Conservation (phyloP, 2,329 filamentous ascomycete genomes). For the Diplodia sapinea region DNA sequence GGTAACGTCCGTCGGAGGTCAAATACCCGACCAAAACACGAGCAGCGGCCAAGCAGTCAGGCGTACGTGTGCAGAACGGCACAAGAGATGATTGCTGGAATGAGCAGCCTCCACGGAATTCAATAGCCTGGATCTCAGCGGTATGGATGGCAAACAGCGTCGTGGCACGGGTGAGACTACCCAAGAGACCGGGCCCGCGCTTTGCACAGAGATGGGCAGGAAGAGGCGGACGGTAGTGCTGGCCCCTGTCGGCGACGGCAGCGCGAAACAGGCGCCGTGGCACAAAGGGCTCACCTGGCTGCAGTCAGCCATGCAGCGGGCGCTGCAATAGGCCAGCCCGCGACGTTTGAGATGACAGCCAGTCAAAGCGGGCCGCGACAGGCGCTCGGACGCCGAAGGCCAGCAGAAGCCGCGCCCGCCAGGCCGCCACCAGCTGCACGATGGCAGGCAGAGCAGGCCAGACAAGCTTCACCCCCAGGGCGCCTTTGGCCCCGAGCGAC, state of each 20-base stretch:
- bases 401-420: neutral
- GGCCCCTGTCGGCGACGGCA: neutral
- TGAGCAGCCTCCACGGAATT: conserved; percentile 12
- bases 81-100: conserved; percentile 2
- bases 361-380: conserved; percentile 2
- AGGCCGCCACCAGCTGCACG: neutral
- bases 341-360: conserved; percentile 5
- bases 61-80: neutral
- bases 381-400: conserved; percentile 5
- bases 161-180: neutral
- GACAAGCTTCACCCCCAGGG: conserved; percentile 14
- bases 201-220: neutral
- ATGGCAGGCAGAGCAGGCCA: neutral
- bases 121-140: neutral
- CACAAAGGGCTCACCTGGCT: conserved; percentile 15
- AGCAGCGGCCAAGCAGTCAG: neutral
- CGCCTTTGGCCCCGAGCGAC: conserved; percentile 11
- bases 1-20: neutral
- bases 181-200: conserved; percentile 2
- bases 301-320: conserved; percentile 26
- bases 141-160: neutral
- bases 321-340: conserved; percentile 20
- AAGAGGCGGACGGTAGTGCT: conserved; percentile 6
- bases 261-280: conserved; percentile 9
- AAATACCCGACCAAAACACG: neutral